Evolutionary conservation across 805 yeast species (phyloP).

Genomic region (Sugiyamaella floridensis): DNA sequence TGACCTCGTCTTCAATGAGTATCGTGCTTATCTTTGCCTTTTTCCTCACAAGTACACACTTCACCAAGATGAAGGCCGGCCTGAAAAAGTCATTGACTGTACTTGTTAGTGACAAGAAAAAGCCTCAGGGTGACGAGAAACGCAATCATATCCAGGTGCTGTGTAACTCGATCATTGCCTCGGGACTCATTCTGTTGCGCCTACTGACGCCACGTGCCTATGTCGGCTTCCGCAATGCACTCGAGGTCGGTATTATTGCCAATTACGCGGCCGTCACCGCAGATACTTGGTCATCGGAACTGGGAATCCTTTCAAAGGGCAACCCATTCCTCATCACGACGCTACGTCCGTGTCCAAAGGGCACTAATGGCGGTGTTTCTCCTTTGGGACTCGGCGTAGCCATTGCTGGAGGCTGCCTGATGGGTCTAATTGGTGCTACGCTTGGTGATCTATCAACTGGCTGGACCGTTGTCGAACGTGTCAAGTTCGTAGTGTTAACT

Average conservation of each 20-base stretch:
- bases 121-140: constrained; percentile 23
- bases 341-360: constrained; percentile 37
- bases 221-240: constrained; percentile 2
- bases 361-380: constrained; percentile 43
- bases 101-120: constrained; percentile 2
- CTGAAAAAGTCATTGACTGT: constrained; percentile 32
- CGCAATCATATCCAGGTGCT: constrained; percentile 39
- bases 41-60: constrained; percentile 34
- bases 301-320: constrained; percentile 37
- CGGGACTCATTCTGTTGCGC: constrained; percentile 30
- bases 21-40: constrained; percentile 32
- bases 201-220: not conserved
- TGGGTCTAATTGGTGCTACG: constrained; percentile 28
- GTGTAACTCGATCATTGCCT: constrained; percentile 36
- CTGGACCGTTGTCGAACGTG: not conserved
- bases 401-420: constrained; percentile 31
- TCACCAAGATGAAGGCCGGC: constrained; percentile 36
- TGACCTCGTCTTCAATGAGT: constrained; percentile 32
- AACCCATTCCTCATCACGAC: constrained; percentile 38
- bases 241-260: constrained; percentile 26
- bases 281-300: constrained; percentile 44
- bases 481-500: constrained; percentile 25
- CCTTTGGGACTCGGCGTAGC: constrained; percentile 34
- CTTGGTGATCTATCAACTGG: not conserved
- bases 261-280: constrained; percentile 42